phyloP scores from a whole-genome alignment of 768 basidiomycete genomes.

The Chlorophyllum brunneum region DNA sequence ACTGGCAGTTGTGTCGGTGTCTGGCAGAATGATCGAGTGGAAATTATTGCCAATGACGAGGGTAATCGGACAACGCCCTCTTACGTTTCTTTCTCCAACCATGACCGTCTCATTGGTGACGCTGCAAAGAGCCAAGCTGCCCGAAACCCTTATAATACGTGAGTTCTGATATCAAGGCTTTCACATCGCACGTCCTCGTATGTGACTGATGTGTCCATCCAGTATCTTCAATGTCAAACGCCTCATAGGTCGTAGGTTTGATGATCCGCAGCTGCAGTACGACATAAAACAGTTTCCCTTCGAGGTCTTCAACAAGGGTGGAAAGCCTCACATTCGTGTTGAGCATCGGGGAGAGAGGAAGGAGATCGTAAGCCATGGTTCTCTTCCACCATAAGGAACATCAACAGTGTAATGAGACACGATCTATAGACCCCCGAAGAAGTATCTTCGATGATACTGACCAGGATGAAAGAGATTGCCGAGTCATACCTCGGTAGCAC shows the following conservation, averaged over 20 bases:
- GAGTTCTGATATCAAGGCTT: conserved; percentile 21
- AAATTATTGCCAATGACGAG: conserved; percentile 96
- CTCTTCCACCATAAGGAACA: conserved; percentile 24
- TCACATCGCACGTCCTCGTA: background rate
- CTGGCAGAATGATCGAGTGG: conserved; percentile 99
- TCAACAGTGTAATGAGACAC: too few species aligned
- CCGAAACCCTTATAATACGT: conserved; percentile 96
- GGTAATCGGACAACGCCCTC: conserved; percentile 95
- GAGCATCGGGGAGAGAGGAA: conserved; percentile 92
- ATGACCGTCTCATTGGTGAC: conserved; percentile 97
- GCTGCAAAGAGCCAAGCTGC: conserved; percentile 98
- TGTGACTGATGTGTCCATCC: conserved; percentile 8
- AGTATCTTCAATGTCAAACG: conserved; percentile 98
- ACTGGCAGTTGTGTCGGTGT: conserved; percentile 89
- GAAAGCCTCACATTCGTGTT: conserved; percentile 87
- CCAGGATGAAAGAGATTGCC: conserved; percentile 98
- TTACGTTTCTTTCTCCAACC: conserved; percentile 92
- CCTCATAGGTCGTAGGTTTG: conserved; percentile 91
- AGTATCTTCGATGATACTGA: conserved; percentile 95
- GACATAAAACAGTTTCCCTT: conserved; percentile 94
- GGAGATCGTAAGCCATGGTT: conserved; percentile 69
- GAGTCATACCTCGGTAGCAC: conserved; percentile 90
- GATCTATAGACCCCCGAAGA: conserved; percentile 82
- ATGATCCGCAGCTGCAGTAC: conserved; percentile 80
- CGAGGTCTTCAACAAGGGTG: conserved; percentile 78